Evolutionary conservation across 768 basidiomycete species (phyloP).

Genomic region (Trametes meyenii): DNA sequence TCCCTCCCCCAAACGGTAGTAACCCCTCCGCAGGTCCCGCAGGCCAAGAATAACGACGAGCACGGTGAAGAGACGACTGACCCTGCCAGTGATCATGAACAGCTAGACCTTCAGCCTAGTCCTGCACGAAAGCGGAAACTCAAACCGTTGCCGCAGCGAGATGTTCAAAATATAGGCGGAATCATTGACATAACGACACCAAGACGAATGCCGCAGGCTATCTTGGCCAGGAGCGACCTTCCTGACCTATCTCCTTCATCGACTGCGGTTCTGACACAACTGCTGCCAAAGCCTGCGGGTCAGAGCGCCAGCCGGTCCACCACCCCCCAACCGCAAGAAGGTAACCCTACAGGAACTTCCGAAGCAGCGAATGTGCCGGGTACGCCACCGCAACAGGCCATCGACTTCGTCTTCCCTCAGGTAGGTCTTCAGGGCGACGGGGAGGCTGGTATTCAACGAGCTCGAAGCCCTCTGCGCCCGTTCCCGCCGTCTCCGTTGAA

Average conservation of each 20-base stretch:
- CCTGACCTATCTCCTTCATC: conserved; percentile 67
- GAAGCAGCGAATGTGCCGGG: not conserved
- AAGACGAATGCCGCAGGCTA: not conserved
- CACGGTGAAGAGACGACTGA: not conserved
- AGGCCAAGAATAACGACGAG: not conserved
- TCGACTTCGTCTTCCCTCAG: conserved; percentile 15
- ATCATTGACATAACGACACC: conserved; percentile 1
- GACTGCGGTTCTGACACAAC: conserved; percentile 42
- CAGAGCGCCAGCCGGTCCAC: conserved; percentile 8
- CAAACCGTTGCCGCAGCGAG: not conserved
- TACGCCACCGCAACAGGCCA: conserved; percentile 6
- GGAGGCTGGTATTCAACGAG: conserved; percentile 29
- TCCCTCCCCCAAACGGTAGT: conserved; percentile 10
- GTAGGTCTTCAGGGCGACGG: conserved; percentile 5
- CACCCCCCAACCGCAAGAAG: conserved; percentile 9
- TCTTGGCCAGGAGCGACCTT: conserved; percentile 42
- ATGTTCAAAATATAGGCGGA: not conserved
- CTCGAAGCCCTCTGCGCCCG: conserved; percentile 35
- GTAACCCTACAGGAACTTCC: not conserved
- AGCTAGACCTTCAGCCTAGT: conserved; percentile 5
- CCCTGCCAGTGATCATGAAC: not conserved
- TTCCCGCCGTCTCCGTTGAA: conserved; percentile 36
- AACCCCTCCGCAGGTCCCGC: not conserved
- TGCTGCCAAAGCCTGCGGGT: conserved; percentile 30
- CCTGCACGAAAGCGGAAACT: conserved; percentile 18